phyloP scores from a whole-genome alignment of 495 filamentous ascomycete genomes.

The Bryoglossum gracile region DNA sequence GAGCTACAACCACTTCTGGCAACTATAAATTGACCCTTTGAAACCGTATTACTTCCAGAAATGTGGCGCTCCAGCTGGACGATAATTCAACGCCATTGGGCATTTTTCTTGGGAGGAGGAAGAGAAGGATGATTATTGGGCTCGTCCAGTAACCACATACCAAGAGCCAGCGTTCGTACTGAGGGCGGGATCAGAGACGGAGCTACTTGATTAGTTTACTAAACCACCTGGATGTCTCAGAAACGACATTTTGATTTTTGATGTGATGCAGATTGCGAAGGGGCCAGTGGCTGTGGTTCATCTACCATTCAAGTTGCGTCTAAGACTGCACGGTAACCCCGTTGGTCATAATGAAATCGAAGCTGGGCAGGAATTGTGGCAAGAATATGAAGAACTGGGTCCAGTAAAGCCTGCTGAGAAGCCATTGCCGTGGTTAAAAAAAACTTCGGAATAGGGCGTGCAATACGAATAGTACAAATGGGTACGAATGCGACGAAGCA shows the following conservation, averaged over 20 bases:
- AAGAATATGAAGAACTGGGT: slow-evolving; percentile 31
- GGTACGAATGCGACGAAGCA: no score
- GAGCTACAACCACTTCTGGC: slow-evolving; percentile 48
- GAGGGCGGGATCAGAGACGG: slow-evolving; percentile 40
- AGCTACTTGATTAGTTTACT: slow-evolving; percentile 48
- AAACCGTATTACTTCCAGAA: slow-evolving; percentile 42
- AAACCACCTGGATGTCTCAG: slow-evolving; percentile 45
- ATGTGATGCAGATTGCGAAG: slow-evolving; percentile 34
- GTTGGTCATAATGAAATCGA: slow-evolving; percentile 40
- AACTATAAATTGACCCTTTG: slow-evolving; percentile 38
- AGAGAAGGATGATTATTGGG: slow-evolving; percentile 35
- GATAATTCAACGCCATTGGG: slow-evolving; percentile 21
- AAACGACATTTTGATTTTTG: slow-evolving; percentile 45
- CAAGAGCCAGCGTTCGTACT: slow-evolving; percentile 55
- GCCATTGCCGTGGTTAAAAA: slow-evolving; percentile 39
- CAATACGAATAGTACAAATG: no score
- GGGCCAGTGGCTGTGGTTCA: slow-evolving; percentile 41
- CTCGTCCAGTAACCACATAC: slow-evolving; percentile 43
- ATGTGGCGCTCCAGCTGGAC: slow-evolving; percentile 41
- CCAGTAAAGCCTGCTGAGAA: slow-evolving; percentile 34
- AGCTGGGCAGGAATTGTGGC: slow-evolving; percentile 32
- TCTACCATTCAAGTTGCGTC: slow-evolving; percentile 35
- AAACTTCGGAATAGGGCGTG: no score
- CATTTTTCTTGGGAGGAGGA: slow-evolving; percentile 10
- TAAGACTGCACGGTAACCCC: slow-evolving; percentile 42